phyloP scores from a whole-genome alignment of 225 moss, liverwort and hornwort species.

The Asterella californica region DNA sequence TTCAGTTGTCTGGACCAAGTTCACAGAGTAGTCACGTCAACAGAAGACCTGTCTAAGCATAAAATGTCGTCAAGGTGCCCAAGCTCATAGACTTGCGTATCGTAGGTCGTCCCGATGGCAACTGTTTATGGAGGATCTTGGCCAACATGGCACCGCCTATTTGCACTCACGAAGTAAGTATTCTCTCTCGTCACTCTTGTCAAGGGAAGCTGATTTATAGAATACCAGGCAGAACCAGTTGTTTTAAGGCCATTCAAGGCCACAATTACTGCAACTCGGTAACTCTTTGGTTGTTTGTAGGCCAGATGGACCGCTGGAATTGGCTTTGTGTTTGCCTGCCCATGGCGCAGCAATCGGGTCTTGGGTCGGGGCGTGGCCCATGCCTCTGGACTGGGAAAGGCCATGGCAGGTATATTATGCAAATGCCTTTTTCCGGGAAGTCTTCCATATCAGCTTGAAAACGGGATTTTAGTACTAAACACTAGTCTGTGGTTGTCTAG shows the following conservation, averaged over 20 bases:
- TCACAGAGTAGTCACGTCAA: neutral
- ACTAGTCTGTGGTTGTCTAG: constrained; percentile 32
- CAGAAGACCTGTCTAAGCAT: neutral
- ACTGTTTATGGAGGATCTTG: constrained; percentile 61
- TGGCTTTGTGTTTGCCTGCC: constrained; percentile 83
- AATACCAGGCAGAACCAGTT: neutral
- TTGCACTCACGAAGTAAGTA: constrained; percentile 69
- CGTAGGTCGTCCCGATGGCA: constrained; percentile 76
- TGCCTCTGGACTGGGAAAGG: constrained; percentile 98
- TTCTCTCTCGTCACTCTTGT: neutral
- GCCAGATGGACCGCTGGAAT: constrained; percentile 70
- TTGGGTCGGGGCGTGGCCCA: constrained; percentile 97
- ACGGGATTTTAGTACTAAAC: too few relatives aligned
- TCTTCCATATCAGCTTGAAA: too few relatives aligned
- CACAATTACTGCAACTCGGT: neutral
- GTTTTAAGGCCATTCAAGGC: neutral
- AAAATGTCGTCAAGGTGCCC: neutral
- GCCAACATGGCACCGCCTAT: constrained; percentile 78
- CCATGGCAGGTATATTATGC: constrained; percentile 72
- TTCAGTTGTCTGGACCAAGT: neutral
- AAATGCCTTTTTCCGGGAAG: too few relatives aligned
- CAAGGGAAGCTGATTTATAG: neutral
- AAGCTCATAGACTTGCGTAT: constrained; percentile 26
- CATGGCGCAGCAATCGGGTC: constrained; percentile 88
- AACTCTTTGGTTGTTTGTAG: constrained; percentile 29